A percentile compares a stretch with the other conserved stretches of the same genome.
Conservation (phyloP, 352 stramenopile genomes). For the Chrysophaeum taylorii region DNA sequence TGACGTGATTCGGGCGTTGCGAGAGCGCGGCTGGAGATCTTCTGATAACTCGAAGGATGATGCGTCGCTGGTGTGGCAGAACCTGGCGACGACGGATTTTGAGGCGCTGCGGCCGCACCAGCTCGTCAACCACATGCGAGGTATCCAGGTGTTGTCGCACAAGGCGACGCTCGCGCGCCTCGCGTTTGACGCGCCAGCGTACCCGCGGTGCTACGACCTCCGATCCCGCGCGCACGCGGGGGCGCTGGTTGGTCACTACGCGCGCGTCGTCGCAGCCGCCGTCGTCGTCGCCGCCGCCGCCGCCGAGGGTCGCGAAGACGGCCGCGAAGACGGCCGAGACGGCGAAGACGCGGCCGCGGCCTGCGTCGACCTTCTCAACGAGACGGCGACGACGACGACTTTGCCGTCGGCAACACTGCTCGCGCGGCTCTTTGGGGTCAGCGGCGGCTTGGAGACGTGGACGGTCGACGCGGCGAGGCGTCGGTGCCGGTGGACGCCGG, state of each 20-base stretch:
- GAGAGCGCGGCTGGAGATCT: conserved; percentile 19
- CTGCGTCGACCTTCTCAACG: background rate
- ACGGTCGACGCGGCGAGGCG: background rate
- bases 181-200: background rate
- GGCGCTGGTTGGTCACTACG: conserved; percentile 15
- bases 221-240: background rate
- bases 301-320: background rate
- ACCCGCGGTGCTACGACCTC: background rate
- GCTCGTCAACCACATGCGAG: conserved; percentile 27
- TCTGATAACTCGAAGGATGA: conserved; percentile 8
- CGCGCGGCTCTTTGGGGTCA: background rate
- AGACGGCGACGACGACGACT: background rate
- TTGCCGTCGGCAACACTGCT: too few relatives aligned
- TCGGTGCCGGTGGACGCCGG: background rate
- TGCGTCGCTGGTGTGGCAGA: conserved; percentile 24
- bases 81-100: conserved; percentile 30
- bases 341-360: background rate
- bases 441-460: background rate
- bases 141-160: conserved; percentile 23
- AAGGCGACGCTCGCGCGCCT: conserved; percentile 22
- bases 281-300: conserved; percentile 16
- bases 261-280: conserved; percentile 9
- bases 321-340: background rate
- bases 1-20: conserved; percentile 20
- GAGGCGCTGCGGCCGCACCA: background rate